Evolutionary conservation across 148 eudicot species (phyloP).

Genomic region (Simmondsia chinensis): DNA sequence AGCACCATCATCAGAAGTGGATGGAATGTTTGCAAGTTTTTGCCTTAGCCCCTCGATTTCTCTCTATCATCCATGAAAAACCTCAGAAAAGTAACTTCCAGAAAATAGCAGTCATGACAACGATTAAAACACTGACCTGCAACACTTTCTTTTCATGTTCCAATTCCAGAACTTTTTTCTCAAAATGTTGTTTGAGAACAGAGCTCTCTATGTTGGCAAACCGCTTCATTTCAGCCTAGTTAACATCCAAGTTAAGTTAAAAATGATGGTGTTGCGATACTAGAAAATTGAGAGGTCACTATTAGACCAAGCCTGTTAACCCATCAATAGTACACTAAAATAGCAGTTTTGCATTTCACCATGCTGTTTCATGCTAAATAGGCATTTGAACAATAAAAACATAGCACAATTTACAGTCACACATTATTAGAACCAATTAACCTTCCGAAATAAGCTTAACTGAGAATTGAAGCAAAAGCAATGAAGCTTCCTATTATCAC

Average conservation of each 20-base stretch:
- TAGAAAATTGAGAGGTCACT: too few relatives aligned
- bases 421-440: too few relatives aligned
- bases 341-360: too few relatives aligned
- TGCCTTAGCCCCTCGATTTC: constrained; percentile 79
- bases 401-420: too few relatives aligned
- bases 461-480: too few relatives aligned
- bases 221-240: constrained; percentile 94
- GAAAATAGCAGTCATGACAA: neutral
- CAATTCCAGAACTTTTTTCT: constrained; percentile 82
- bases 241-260: neutral
- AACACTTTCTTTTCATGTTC: constrained; percentile 75
- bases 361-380: too few relatives aligned
- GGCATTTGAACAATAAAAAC: too few relatives aligned
- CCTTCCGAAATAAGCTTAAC: too few relatives aligned
- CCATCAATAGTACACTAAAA: too few relatives aligned
- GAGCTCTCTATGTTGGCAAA: constrained; percentile 53
- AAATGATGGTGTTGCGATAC: too few relatives aligned
- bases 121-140: constrained; percentile 39
- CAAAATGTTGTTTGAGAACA: constrained; percentile 81
- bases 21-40: constrained; percentile 66
- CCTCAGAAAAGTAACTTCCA: constrained; percentile 1
- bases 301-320: too few relatives aligned
- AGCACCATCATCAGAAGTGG: constrained; percentile 66
- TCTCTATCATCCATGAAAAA: constrained; percentile 38
- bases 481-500: too few relatives aligned